These are phyloP conservation scores for Boletus bicolor DNA, from an alignment of 768 basidiomycete species.

Conservation along the genomic window DNA sequence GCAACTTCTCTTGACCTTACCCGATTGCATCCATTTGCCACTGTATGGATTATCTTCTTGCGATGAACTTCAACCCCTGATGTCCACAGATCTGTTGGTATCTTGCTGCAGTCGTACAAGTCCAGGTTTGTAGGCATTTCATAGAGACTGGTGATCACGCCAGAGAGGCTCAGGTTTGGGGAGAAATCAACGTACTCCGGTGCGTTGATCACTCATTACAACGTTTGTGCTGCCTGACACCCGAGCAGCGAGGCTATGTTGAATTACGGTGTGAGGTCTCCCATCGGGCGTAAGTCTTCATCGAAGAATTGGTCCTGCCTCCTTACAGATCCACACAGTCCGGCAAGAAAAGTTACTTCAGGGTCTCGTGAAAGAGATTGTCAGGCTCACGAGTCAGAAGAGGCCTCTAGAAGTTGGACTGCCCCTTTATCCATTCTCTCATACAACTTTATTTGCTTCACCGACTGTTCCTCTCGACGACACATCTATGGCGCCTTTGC, in stretches of 20 bases:
- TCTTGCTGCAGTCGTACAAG: slow-evolving; percentile 81
- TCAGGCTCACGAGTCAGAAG: slow-evolving; percentile 77
- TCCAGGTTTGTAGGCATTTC: slow-evolving; percentile 82
- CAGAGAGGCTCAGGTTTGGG: slow-evolving; percentile 78
- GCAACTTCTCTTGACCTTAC: slow-evolving; percentile 80
- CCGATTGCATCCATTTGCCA: slow-evolving; percentile 76
- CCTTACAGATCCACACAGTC: slow-evolving; percentile 40
- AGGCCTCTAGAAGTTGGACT: slow-evolving; percentile 77
- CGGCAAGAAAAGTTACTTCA: slow-evolving; percentile 82
- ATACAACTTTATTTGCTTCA: slow-evolving; percentile 56
- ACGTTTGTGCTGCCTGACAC: slow-evolving; percentile 6
- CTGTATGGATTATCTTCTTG: slow-evolving; percentile 45
- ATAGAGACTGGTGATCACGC: slow-evolving; percentile 77
- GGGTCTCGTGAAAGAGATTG: slow-evolving; percentile 81
- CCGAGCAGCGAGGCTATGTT: slow-evolving; percentile 72
- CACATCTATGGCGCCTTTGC: slow-evolving; percentile 28
- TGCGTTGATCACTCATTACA: slow-evolving; percentile 29
- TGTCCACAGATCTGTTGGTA: slow-evolving; percentile 79
- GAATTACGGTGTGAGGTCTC: slow-evolving; percentile 73
- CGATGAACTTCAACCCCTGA: slow-evolving; percentile 12
- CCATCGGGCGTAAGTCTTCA: slow-evolving; percentile 68
- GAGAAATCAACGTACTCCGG: slow-evolving; percentile 83
- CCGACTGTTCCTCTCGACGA: slow-evolving; percentile 36
- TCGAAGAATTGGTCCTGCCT: neutral
- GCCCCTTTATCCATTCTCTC: slow-evolving; percentile 81